Evolutionary conservation across 192 early-diverging fungal species (phyloP), one percentile per base, ranked within the genome.

Genomic region (Backusella sp.): DNA sequence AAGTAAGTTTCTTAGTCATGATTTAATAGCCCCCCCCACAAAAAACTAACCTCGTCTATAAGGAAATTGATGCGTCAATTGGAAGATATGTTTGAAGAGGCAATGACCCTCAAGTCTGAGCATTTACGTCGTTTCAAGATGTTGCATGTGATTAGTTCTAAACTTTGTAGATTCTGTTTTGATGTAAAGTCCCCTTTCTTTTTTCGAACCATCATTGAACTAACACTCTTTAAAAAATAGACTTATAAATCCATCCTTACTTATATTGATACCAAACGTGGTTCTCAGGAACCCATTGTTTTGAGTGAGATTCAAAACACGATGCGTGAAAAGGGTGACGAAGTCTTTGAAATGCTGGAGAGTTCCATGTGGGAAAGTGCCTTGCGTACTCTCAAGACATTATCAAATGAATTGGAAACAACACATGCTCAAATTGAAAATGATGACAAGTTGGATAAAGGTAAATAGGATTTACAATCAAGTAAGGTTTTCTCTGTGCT

Each of bases 11-110:
- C 6, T 4, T 28, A 28, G 0, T 42, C 26, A 36, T 32, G 30
- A 23, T 1, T 62, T 9, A 34, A 44, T 19, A 4, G 32, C 34
- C 17, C n/a, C 44, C 32, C 17, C 19, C 34, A n/a, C n/a, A 32
- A 66, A 35, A 35, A 19, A 35, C 28, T 67, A 67, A 67, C 23
- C 23, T 15, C 14, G 32, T 32, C 11, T 34, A 35, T 35, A 77
- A 88, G 90, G 70, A 92, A 90, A 83, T 68, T 94, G 44, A 66
- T 91, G 78, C 87, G 90, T 23, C 88, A 87, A 19, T 53, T 91
- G n/a, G 86, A 88, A 19, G 92, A 94, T 49, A 76, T 91, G 34
- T 68, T 80, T 17, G 85, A 82, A 39, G 81, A 86, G 68, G 74
- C 80, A 6, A 76, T 82, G 4, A 77, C 81, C 14, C 32, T 88